These are phyloP conservation scores for Glarea lozoyensis DNA, from an alignment of 495 filamentous ascomycete genomes.

Conservation along the genomic window DNA sequence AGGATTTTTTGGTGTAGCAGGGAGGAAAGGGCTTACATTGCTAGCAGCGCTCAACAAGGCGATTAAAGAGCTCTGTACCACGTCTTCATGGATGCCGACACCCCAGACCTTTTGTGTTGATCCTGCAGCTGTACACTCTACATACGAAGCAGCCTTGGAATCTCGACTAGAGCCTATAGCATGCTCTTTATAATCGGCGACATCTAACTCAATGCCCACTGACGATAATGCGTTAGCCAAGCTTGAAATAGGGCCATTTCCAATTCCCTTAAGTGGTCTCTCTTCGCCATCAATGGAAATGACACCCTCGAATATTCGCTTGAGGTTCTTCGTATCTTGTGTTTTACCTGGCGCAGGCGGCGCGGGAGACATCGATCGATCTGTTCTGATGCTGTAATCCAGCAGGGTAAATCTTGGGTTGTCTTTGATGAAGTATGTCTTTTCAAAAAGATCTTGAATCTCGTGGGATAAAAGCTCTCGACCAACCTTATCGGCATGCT, in stretches of 20 bases:
- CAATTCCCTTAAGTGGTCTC: slow-evolving; percentile 67
- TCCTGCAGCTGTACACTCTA: slow-evolving; percentile 74
- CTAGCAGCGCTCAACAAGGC: slow-evolving; percentile 82
- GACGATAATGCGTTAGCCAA: slow-evolving; percentile 72
- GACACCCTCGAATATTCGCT: slow-evolving; percentile 79
- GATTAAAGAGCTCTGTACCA: slow-evolving; percentile 85
- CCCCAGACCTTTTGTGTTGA: slow-evolving; percentile 77
- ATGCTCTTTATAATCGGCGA: slow-evolving; percentile 94
- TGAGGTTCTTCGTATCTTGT: slow-evolving; percentile 65
- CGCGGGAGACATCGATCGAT: slow-evolving; percentile 69
- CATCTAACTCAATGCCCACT: slow-evolving; percentile 86
- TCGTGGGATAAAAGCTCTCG: slow-evolving; percentile 78
- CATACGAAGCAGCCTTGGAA: slow-evolving; percentile 87
- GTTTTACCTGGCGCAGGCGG: slow-evolving; percentile 60
- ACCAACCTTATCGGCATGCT: slow-evolving; percentile 58
- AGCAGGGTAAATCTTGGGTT: slow-evolving; percentile 81
- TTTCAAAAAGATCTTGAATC: slow-evolving; percentile 78
- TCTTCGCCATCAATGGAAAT: slow-evolving; percentile 76
- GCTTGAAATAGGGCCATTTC: slow-evolving; percentile 85
- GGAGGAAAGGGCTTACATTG: slow-evolving; percentile 53
- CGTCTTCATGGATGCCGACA: slow-evolving; percentile 91
- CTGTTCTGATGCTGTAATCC: slow-evolving; percentile 86
- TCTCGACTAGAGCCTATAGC: slow-evolving; percentile 72
- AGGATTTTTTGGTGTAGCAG: background rate
- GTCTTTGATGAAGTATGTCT: slow-evolving; percentile 71